These are phyloP conservation scores for Decorospora gaudefroyi DNA, from an alignment of 2,329 filamentous ascomycete species.

Conservation along the genomic window DNA sequence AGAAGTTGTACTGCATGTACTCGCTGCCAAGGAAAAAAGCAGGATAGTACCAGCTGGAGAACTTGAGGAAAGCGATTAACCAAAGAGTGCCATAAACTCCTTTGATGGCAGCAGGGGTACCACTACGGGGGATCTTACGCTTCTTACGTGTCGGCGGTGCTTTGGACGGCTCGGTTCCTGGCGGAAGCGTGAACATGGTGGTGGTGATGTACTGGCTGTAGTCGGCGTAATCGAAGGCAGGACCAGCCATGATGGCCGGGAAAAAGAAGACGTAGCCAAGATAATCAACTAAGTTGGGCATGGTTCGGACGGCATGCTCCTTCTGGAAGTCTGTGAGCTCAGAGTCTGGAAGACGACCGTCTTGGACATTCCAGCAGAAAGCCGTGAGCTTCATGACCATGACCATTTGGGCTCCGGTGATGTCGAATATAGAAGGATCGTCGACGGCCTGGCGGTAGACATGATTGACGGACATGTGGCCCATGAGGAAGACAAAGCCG, in stretches of 20 bases:
- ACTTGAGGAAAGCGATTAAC: conserved; percentile 76
- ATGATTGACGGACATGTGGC: conserved; percentile 90
- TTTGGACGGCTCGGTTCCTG: conserved; percentile 80
- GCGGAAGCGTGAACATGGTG: conserved; percentile 87
- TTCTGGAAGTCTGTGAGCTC: conserved; percentile 87
- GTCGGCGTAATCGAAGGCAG: conserved; percentile 92
- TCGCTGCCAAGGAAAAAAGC: conserved; percentile 66
- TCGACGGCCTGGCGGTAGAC: conserved; percentile 76
- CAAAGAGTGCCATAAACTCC: conserved; percentile 72
- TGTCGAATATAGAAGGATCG: conserved; percentile 72
- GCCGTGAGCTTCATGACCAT: conserved; percentile 95
- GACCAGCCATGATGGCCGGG: conserved; percentile 84
- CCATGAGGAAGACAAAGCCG: conserved; percentile 91
- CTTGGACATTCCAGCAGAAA: conserved; percentile 98
- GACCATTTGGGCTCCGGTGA: conserved; percentile 95
- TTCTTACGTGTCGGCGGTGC: conserved; percentile 85
- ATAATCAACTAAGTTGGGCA: conserved; percentile 81
- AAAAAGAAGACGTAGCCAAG: conserved; percentile 94
- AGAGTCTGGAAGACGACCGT: conserved; percentile 77
- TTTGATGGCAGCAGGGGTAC: conserved; percentile 80
- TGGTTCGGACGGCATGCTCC: conserved; percentile 72
- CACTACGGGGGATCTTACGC: conserved; percentile 89
- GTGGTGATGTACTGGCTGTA: conserved; percentile 93
- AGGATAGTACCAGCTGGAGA: conserved; percentile 69
- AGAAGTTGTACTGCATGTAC: conserved; percentile 69